Base-by-base conservation (phyloP, 2,329 filamentous ascomycete genomes). In the Hysterium pulicare region DNA sequence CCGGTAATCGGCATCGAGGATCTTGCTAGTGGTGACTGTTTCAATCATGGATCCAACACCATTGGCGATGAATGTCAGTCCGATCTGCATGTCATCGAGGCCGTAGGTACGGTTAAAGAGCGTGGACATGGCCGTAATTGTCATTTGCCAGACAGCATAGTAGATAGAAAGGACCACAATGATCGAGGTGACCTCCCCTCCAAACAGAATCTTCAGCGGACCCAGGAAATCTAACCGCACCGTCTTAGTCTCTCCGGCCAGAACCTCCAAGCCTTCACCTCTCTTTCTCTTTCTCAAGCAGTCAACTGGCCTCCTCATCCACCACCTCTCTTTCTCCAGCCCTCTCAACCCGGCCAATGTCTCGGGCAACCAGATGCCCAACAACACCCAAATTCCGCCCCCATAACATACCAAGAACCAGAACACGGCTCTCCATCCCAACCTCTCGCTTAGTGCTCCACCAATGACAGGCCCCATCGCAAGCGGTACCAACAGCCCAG, bases 121-220 rank as follows among this genome's bases (percentile, higher is more conserved):
- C 0, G 68, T 68, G 0, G 77, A 75, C 67, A 77, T 74, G 26
- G 71, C 71, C 0, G 76, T 76, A 43, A 77, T 76, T 49, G 69
- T 73, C 73, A 78, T 78, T 42, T 78, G 74, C 73, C 74, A 79
- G 6, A 76, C 71, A 1, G 74, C 67, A 43, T 78, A 79, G 56
- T 76, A 73, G 2, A 77, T 52, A 0, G 71, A 71, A 3, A 77
- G 64, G 39, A 74, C 78, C 13, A 71, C 3, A 22, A 77, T 70
- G 5, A 75, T 68, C 0, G 69, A 67, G 0, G 68, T 60, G 0
- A 73, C 69, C 1, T 70, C 60, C 30, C 69, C 73, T 54, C 61
- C 70, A 16, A 68, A 32, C 3, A 78, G 65, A n/a, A 78, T 75
- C 1, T 68, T 66, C 1, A 78, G 51, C 0, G 75, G 71, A 0